Base-by-base conservation (phyloP, 1,284 basidiomycete genomes). In the Leccinum colubrinum region DNA sequence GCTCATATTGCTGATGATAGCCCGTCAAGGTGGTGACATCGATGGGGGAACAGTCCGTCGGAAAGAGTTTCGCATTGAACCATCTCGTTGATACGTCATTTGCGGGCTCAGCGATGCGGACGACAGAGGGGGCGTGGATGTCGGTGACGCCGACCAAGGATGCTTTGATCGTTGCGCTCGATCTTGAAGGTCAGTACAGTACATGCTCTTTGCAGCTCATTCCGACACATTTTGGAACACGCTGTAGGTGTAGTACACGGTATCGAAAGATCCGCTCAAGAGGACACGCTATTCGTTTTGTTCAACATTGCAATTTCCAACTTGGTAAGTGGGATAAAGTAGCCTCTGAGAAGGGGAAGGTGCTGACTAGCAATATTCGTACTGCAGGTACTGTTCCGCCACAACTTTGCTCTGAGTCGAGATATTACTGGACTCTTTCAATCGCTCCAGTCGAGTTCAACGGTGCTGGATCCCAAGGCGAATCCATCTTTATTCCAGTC, bases 41-140 rank as follows among this genome's bases (percentile, higher is more conserved):
- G 0, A 86, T 87, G 86, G 86, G 85, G 72, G 85, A 87, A 67
- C 86, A 87, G 67, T 86, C 84, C 0, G 86, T 88, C 0, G 86
- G 86, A 0, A 87, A 87, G 66, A 84, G 82, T 60, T 87, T 82
- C 63, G 76, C 83, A 0, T 70, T 87, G 14, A 88, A 88, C 53
- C 86, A 88, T 67, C 76, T 88, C 22, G 81, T 78, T 0, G 86
- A 87, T 64, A 85, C 86, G 0, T 87, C 86, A 0, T 88, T 88
- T 64, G 84, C 86, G 30, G 87, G 86, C 1, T 85, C 82, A 4
- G 87, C 86, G 0, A 86, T 88, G 84, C 75, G 86, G 30, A 87
- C 85, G 1, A 88, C 66, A 65, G 86, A 88, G 74, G 86, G 86
- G 1, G 84, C 86, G 2, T 87, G 86, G 86, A 83, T 88, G 80